Conservation (phyloP, 1,139 yeast species). For the Wickerhamomyces sp. region DNA sequence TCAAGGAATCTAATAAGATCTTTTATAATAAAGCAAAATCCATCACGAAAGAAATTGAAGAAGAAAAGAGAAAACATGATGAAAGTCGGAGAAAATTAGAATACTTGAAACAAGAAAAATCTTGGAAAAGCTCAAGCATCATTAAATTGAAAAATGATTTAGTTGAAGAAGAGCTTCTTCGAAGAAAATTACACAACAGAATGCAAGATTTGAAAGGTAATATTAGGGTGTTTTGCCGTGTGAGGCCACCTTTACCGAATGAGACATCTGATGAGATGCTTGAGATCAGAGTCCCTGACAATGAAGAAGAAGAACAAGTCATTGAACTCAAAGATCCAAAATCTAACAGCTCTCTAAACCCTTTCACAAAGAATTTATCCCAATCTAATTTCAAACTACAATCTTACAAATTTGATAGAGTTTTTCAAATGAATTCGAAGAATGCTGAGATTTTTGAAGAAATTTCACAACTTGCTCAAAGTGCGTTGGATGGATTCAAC, state of each 20-base stretch:
- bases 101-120: constrained; percentile 26
- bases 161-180: constrained; percentile 42
- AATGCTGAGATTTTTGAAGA: constrained; percentile 76
- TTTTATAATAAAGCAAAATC: neutral
- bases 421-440: constrained; percentile 51
- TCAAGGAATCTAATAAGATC: neutral
- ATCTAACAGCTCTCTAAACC: neutral
- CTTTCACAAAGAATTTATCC: constrained; percentile 1
- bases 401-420: constrained; percentile 72
- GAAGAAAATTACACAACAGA: constrained; percentile 69
- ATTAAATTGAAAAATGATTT: constrained; percentile 30
- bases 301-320: constrained; percentile 52
- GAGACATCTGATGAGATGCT: constrained; percentile 36
- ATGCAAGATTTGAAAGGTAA: constrained; percentile 90
- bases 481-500: constrained; percentile 85
- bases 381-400: constrained; percentile 8
- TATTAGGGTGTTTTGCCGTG: constrained; percentile 84
- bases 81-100: constrained; percentile 16
- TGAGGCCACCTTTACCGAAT: constrained; percentile 50
- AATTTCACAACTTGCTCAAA: constrained; percentile 80
- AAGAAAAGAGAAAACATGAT: constrained; percentile 1
- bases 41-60: neutral
- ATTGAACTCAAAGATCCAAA: constrained; percentile 31
- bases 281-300: constrained; percentile 44
- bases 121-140: constrained; percentile 24